Conservation (phyloP, 805 yeast species). For the Ogataea trehaloabstinens region DNA sequence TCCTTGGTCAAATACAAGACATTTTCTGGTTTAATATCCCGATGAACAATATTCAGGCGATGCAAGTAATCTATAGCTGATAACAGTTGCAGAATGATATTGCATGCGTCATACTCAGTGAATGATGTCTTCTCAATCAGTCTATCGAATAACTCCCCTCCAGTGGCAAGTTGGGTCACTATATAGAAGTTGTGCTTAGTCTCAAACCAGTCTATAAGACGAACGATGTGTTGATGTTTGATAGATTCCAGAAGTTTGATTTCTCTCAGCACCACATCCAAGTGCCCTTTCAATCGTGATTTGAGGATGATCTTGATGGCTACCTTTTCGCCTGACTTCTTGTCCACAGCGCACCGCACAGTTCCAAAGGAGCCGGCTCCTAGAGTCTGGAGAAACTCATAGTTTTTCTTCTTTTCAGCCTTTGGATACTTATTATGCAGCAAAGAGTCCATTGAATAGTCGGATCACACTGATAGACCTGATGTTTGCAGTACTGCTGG, state of each 20-base stretch:
- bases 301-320: conserved; percentile 89
- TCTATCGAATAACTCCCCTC: conserved; percentile 92
- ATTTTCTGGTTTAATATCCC: conserved; percentile 95
- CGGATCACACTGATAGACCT: not conserved
- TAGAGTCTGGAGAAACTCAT: conserved; percentile 75
- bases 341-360: conserved; percentile 66
- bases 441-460: conserved; percentile 12
- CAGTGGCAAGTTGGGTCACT: conserved; percentile 92
- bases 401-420: conserved; percentile 55
- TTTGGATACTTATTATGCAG: conserved; percentile 14
- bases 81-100: conserved; percentile 68
- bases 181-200: conserved; percentile 87
- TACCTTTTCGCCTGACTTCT: conserved; percentile 58
- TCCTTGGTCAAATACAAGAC: conserved; percentile 65
- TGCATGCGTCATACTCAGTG: conserved; percentile 85
- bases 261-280: conserved; percentile 74
- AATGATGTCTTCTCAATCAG: conserved; percentile 78
- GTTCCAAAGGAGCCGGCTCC: conserved; percentile 97
- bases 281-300: conserved; percentile 70
- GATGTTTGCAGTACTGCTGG: not conserved
- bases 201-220: conserved; percentile 90
- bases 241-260: conserved; percentile 64
- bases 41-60: conserved; percentile 74
- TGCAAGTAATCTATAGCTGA: conserved; percentile 82
- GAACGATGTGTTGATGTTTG: conserved; percentile 84